These are phyloP conservation scores for Yamadazyma scolyti DNA, from an alignment of 805 yeast genomes.

Conservation along the genomic window DNA sequence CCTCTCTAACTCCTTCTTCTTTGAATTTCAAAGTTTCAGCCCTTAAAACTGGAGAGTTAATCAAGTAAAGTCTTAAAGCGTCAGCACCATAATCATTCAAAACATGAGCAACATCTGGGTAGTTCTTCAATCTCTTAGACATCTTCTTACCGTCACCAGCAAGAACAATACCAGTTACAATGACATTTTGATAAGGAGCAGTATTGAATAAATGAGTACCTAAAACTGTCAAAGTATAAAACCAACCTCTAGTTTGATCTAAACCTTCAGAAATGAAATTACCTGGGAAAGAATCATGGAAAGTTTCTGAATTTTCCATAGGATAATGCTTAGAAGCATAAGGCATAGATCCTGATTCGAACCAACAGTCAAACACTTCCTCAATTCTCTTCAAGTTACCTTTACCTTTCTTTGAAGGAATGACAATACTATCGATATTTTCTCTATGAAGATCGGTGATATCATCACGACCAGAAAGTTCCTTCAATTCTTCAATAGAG, in stretches of 20 bases:
- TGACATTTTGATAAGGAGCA: constrained; percentile 93
- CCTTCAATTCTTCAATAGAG: constrained; percentile 79
- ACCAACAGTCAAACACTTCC: constrained; percentile 99
- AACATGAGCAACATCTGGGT: constrained; percentile 88
- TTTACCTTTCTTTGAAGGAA: constrained; percentile 88
- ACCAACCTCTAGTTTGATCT: constrained; percentile 99
- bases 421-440: constrained; percentile 82
- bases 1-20: constrained; percentile 98
- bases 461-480: constrained; percentile 75
- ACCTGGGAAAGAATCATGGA: constrained; percentile 83
- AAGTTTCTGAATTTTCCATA: constrained; percentile 75
- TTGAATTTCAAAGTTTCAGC: constrained; percentile 96
- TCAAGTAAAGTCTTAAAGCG: constrained; percentile 91
- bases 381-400: constrained; percentile 86
- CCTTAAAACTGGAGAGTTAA: constrained; percentile 94
- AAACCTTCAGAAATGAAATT: constrained; percentile 98
- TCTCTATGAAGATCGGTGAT: constrained; percentile 95
- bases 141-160: constrained; percentile 99
- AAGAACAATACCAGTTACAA: constrained; percentile 92
- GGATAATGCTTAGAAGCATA: constrained; percentile 97
- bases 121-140: constrained; percentile 97
- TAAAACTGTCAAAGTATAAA: constrained; percentile 90
- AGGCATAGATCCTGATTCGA: constrained; percentile 99
- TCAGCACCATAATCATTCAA: constrained; percentile 94
- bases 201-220: constrained; percentile 92